These are phyloP conservation scores for Diaporthe sp. DNA, from an alignment of 2,329 filamentous ascomycete species.

Conservation along the genomic window DNA sequence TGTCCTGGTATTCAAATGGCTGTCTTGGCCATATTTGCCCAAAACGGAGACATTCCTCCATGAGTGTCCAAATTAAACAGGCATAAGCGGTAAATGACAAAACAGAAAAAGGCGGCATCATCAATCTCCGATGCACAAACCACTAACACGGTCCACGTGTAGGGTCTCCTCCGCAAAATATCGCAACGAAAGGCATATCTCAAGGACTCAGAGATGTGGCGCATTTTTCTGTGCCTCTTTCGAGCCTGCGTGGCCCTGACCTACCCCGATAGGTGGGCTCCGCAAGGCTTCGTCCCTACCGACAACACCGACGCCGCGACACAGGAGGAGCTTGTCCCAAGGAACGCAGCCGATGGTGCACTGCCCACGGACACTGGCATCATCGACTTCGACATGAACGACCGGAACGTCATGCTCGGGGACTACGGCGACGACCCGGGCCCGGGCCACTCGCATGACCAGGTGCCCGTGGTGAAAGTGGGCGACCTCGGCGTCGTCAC, in stretches of 20 bases:
- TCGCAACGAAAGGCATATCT: background rate
- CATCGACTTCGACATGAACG: slow-evolving; percentile 30
- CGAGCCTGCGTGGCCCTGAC: slow-evolving; percentile 27
- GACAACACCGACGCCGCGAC: background rate
- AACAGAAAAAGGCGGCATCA: background rate
- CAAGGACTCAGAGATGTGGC: slow-evolving; percentile 9
- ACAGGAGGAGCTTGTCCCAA: slow-evolving; percentile 14
- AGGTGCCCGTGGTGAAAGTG: slow-evolving; percentile 14
- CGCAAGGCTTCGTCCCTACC: background rate
- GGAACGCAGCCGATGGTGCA: background rate
- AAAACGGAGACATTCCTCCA: too few species aligned
- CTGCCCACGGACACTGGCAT: background rate
- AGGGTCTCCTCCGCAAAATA: slow-evolving; percentile 27
- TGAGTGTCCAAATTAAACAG: background rate
- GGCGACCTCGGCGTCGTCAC: slow-evolving; percentile 21
- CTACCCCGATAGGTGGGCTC: background rate
- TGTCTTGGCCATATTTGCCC: background rate
- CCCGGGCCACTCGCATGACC: slow-evolving; percentile 2
- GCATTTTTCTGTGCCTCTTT: slow-evolving; percentile 22
- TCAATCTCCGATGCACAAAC: background rate
- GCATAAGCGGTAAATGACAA: background rate
- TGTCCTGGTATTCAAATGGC: background rate
- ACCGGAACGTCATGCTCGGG: slow-evolving; percentile 31
- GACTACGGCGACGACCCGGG: background rate
- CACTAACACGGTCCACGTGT: background rate